A percentile compares a stretch with the other conserved stretches of the same genome.
phyloP scores from a whole-genome alignment of 2,329 filamentous ascomycete genomes.

The Fusarium domesticum region DNA sequence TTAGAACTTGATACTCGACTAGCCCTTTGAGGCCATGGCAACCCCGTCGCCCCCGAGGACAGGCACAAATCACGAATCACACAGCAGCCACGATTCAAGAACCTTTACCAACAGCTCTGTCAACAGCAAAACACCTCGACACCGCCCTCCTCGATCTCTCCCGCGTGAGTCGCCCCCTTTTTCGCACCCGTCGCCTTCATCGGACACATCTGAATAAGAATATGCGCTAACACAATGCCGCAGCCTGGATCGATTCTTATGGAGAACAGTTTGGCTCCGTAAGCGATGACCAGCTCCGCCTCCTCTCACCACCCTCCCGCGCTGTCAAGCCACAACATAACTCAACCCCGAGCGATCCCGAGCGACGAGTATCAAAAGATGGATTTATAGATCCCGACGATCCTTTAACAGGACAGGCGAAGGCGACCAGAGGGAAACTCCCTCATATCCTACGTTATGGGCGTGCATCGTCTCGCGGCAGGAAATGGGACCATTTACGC shows the following conservation, averaged over 20 bases:
- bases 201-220: not conserved
- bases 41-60: conserved; percentile 28
- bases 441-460: conserved; percentile 48
- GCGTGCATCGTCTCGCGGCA: conserved; percentile 44
- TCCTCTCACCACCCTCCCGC: conserved; percentile 40
- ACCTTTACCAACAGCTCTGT: conserved; percentile 21
- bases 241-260: conserved; percentile 52
- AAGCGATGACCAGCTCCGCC: conserved; percentile 38
- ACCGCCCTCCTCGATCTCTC: conserved; percentile 27
- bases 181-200: not conserved
- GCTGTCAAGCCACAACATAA: conserved; percentile 42
- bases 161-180: conserved; percentile 22
- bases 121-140: conserved; percentile 16
- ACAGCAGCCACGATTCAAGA: conserved; percentile 19
- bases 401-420: conserved; percentile 35
- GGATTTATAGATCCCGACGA: conserved; percentile 46
- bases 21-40: conserved; percentile 25
- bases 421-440: conserved; percentile 37
- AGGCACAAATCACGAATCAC: conserved; percentile 22
- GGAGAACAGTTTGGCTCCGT: conserved; percentile 40
- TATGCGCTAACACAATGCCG: conserved; percentile 8
- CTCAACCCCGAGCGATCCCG: conserved; percentile 37
- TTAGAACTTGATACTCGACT: conserved; percentile 3
- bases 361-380: conserved; percentile 46
- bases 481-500: conserved; percentile 59